Evolutionary conservation across 2,329 filamentous ascomycete genomes (phyloP).

Genomic region (Alternaria sp.): DNA sequence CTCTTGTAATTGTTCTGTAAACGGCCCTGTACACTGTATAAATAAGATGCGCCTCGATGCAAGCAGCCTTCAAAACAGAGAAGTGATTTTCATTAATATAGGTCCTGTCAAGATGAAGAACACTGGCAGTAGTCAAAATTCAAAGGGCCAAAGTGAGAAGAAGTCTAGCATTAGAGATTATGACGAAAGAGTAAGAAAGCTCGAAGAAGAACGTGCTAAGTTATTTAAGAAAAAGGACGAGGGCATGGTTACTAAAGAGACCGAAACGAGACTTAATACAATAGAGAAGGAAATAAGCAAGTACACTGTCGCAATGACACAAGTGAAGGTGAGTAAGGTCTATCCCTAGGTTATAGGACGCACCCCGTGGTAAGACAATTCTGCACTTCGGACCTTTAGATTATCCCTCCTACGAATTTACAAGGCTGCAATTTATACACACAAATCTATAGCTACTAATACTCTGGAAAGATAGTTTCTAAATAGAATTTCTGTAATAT

Average conservation of each 20-base stretch:
- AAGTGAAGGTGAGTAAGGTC: slow-evolving; percentile 6
- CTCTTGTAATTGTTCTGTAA: slow-evolving; percentile 9
- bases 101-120: neutral
- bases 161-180: neutral
- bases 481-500: too few species aligned
- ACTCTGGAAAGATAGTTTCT: too few species aligned
- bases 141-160: neutral
- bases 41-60: neutral
- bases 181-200: slow-evolving; percentile 6
- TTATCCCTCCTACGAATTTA: too few species aligned
- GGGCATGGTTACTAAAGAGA: slow-evolving; percentile 3
- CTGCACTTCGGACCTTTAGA: too few species aligned
- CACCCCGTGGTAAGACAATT: too few species aligned
- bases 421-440: too few species aligned
- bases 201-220: slow-evolving; percentile 12
- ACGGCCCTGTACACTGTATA: slow-evolving; percentile 9
- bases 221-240: slow-evolving; percentile 1
- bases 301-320: slow-evolving; percentile 1
- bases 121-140: neutral
- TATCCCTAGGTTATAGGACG: too few species aligned
- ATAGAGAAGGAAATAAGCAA: neutral
- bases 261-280: neutral
- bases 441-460: too few species aligned
- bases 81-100: slow-evolving; percentile 2
- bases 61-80: neutral